Conservation (phyloP, 192 early-diverging fungal species). For the Backusella tuberculispora region DNA sequence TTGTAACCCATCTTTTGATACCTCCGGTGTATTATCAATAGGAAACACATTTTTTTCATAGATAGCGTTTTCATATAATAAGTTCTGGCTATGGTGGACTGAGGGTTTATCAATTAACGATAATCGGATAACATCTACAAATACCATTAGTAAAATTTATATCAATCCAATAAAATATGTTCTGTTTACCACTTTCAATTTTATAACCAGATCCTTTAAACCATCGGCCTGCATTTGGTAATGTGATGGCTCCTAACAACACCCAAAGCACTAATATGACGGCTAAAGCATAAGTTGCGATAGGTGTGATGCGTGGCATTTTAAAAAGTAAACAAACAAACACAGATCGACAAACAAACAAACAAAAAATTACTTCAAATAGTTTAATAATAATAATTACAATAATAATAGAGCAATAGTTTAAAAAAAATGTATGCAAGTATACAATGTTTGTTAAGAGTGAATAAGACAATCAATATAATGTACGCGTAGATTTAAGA, state of each 20-base stretch:
- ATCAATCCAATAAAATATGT: not conserved
- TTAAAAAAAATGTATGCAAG: not conserved
- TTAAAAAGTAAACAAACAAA: not conserved
- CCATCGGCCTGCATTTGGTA: constrained; percentile 25
- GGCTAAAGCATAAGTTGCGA: constrained; percentile 7
- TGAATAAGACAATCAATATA: constrained; percentile 3
- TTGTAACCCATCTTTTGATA: not conserved
- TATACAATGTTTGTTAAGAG: constrained; percentile 1
- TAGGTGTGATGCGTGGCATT: constrained; percentile 14
- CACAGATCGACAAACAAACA: constrained; percentile 20
- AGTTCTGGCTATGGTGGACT: not conserved
- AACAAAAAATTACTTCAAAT: not conserved
- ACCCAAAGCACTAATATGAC: constrained; percentile 18
- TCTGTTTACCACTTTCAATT: not conserved
- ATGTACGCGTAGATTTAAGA: constrained; percentile 7
- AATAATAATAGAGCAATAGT: not conserved
- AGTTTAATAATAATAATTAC: not conserved
- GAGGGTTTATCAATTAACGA: not conserved
- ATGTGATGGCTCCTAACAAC: constrained; percentile 22
- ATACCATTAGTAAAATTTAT: not conserved
- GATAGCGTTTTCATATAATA: not conserved
- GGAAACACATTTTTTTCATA: constrained; percentile 3
- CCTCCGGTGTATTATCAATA: constrained; percentile 1
- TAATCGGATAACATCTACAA: not conserved
- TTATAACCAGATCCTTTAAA: constrained; percentile 13